phyloP scores from a whole-genome alignment of 768 basidiomycete genomes.

The Artomyces pyxidatus region DNA sequence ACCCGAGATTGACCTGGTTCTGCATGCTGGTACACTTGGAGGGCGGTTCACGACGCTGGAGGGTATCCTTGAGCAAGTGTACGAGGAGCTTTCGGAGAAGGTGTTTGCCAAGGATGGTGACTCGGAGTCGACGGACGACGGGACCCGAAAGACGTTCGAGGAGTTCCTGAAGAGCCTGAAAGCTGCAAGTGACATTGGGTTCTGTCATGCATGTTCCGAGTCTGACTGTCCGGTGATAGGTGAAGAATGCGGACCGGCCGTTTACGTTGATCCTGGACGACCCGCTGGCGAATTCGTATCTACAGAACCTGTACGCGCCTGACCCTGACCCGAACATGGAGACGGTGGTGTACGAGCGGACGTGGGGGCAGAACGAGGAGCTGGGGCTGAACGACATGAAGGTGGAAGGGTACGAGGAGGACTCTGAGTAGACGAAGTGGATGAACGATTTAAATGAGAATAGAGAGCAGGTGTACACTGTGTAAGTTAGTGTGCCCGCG shows the following conservation, averaged over 20 bases:
- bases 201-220: neutral
- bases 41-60: constrained; percentile 97
- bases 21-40: constrained; percentile 90
- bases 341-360: constrained; percentile 75
- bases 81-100: constrained; percentile 90
- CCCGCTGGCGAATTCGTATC: constrained; percentile 89
- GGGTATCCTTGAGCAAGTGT: constrained; percentile 88
- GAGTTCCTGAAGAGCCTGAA: constrained; percentile 72
- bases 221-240: constrained; percentile 30
- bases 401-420: constrained; percentile 62
- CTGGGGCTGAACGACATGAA: constrained; percentile 88
- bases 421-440: too few species aligned
- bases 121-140: constrained; percentile 37
- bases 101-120: constrained; percentile 74
- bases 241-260: constrained; percentile 67
- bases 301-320: constrained; percentile 96
- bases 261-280: constrained; percentile 96
- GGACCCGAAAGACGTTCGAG: constrained; percentile 48
- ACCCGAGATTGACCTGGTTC: constrained; percentile 89
- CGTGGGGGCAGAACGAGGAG: constrained; percentile 89
- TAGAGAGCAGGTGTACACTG: too few species aligned
- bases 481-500: too few species aligned
- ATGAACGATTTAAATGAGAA: too few species aligned
- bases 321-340: constrained; percentile 94
- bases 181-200: constrained; percentile 46